These are phyloP conservation scores for Chenopodium berlandieri DNA, from an alignment of 148 eudicot genomes.

Conservation along the genomic window DNA sequence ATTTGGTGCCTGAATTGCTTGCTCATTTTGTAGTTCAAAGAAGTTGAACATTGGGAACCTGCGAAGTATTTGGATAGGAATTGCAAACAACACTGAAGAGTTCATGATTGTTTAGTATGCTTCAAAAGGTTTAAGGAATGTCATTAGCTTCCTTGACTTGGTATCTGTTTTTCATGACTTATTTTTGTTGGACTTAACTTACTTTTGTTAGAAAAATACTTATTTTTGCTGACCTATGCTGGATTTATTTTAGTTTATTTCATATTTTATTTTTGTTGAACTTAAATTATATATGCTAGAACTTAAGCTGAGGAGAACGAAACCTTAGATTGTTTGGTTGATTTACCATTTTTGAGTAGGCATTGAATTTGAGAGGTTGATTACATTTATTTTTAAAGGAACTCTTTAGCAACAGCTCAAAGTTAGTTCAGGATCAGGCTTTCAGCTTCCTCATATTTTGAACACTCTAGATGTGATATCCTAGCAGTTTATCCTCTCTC, in stretches of 20 bases:
- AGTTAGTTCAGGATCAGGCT: too few species aligned
- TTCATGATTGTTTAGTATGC: not conserved
- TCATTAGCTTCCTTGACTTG: not conserved
- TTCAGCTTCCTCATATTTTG: not conserved
- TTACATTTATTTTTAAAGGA: too few species aligned
- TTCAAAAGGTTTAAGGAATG: not conserved
- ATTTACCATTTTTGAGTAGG: not conserved
- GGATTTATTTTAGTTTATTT: too few species aligned
- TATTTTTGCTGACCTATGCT: too few species aligned
- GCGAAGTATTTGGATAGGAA: not conserved
- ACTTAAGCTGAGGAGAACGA: too few species aligned
- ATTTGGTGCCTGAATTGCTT: not conserved
- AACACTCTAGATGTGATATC: not conserved
- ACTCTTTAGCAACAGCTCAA: too few species aligned
- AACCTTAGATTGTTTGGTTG: not conserved
- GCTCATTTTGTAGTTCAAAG: not conserved
- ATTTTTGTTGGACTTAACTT: too few species aligned
- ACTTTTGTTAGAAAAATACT: too few species aligned
- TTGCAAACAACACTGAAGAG: not conserved
- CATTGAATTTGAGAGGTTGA: not conserved
- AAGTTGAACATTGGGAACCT: not conserved
- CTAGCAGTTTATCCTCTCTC: not conserved
- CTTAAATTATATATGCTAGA: too few species aligned
- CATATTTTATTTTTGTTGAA: too few species aligned
- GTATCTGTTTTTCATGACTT: too few species aligned